Base-by-base conservation (phyloP, 1,139 yeast species). In the Kodamaea suecica region DNA sequence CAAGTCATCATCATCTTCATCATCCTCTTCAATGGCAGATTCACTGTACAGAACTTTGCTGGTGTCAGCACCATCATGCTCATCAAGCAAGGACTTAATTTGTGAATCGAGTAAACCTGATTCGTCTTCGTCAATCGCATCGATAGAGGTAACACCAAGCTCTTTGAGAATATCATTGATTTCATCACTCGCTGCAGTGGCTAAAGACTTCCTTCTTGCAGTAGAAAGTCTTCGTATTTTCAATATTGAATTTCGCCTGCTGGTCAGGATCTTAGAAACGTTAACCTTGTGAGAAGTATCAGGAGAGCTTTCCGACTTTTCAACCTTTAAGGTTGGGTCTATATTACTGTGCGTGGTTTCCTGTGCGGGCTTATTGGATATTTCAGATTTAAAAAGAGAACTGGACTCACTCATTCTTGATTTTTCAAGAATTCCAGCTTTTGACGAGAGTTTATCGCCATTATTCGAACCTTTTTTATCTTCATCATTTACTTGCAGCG, bases 131-230 rank as follows among this genome's bases (percentile, higher is more conserved):
- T 58, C 66, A 5, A 61, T 56, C 15, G 59, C 69, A 34, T 61
- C 67, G 25, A 66, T 57, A 3, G 65, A 55, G n/a, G 57, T 49
- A 2, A 63, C 64, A 3, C 70, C 70, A 27, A 68, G 50, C 40
- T 66, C 73, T 27, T 56, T 53, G 28, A 69, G 49, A 12, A 69
- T 56, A 29, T 66, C 66, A 37, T 52, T 58, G 26, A 69, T 59
- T 48, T 69, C 75, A 34, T 67, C 73, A 37, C 56, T 59, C 7
- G 72, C 61, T 2, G 67, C 66, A 28, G 63, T 50, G 5, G 72
- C 71, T 28, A 63, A 47, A 11, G 73, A 65, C 42, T 65, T 66
- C 31, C 70, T 53, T 36, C 73, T 49, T 2, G 70, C 66, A 35
- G 55, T 58, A 2, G 71, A 63, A 31, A 66, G 50, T 31, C 67